Conservation (phyloP, 495 filamentous ascomycete species). For the Penicillium cataractarum region DNA sequence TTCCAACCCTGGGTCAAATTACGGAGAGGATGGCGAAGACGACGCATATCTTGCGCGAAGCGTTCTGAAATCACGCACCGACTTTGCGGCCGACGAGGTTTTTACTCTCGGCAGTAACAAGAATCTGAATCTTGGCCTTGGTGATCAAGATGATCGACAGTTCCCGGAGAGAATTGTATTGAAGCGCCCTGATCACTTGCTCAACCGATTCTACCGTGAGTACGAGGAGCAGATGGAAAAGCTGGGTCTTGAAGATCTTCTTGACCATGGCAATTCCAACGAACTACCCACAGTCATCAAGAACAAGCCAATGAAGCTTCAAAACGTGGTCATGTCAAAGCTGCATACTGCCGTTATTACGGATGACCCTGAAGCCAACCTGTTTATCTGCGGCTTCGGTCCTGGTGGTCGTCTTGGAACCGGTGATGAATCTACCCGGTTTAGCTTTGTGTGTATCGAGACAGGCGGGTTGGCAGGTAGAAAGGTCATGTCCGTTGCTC, state of each 20-base stretch:
- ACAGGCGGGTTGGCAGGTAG: conserved; percentile 70
- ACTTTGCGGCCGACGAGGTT: conserved; percentile 77
- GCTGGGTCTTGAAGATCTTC: conserved; percentile 26
- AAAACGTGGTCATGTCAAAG: conserved; percentile 84
- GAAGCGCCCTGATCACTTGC: conserved; percentile 77
- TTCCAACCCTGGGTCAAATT: conserved; percentile 41
- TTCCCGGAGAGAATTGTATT: conserved; percentile 82
- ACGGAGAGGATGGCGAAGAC: conserved; percentile 42
- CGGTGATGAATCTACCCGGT: conserved; percentile 85
- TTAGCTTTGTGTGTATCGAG: conserved; percentile 79
- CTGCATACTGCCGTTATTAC: conserved; percentile 90
- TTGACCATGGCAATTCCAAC: conserved; percentile 26
- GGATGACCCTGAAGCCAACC: conserved; percentile 85
- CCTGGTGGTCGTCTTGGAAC: conserved; percentile 88
- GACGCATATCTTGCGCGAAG: conserved; percentile 28
- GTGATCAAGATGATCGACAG: conserved; percentile 90
- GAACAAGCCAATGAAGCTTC: conserved; percentile 69
- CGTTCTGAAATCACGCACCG: conserved; percentile 33
- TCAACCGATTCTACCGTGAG: conserved; percentile 68
- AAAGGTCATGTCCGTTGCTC: conserved; percentile 69
- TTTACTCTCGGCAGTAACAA: conserved; percentile 95
- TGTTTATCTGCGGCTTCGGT: conserved; percentile 92
- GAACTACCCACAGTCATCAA: conserved; percentile 70
- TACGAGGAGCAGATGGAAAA: conserved; percentile 48
- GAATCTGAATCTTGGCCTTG: conserved; percentile 88